Conservation (phyloP, 805 yeast species). For the Schizosaccharomyces cryophilus region DNA sequence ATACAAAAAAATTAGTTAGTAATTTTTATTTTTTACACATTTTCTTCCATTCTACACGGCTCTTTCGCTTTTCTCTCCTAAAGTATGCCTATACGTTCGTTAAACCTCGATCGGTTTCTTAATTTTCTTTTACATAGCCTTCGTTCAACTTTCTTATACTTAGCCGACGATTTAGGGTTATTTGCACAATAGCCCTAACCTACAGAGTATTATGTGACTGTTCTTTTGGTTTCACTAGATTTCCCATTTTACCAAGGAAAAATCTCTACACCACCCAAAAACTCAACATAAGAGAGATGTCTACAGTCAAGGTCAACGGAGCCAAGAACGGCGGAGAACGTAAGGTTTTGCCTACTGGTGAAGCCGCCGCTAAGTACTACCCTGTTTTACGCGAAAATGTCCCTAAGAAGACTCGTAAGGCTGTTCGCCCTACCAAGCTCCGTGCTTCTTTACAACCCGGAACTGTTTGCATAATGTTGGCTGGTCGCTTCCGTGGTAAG, state of each 20-base stretch:
- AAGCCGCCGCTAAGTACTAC: slow-evolving; percentile 77
- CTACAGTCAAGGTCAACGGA: slow-evolving; percentile 2
- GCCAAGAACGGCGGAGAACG: slow-evolving; percentile 18
- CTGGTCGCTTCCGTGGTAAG: slow-evolving; percentile 99
- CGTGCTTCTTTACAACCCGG: slow-evolving; percentile 95
- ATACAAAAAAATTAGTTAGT: no score
- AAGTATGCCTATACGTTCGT: no score
- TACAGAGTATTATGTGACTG: neutral
- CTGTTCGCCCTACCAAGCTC: slow-evolving; percentile 78
- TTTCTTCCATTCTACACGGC: no score
- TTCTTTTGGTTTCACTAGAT: neutral
- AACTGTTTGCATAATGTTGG: slow-evolving; percentile 85
- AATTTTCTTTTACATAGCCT: no score
- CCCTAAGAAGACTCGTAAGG: slow-evolving; percentile 69
- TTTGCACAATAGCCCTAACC: neutral
- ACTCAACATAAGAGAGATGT: neutral
- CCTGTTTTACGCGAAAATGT: slow-evolving; percentile 77
- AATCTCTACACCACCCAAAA: slow-evolving; percentile 1
- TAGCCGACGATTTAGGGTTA: no score
- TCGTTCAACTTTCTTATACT: no score
- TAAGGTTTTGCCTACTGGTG: slow-evolving; percentile 12
- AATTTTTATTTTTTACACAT: no score
- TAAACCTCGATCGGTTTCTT: no score
- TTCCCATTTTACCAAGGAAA: neutral
- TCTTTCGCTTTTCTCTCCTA: no score